Evolutionary conservation across 148 eudicot species (phyloP).

Genomic region (Rhododendron griersonianum): DNA sequence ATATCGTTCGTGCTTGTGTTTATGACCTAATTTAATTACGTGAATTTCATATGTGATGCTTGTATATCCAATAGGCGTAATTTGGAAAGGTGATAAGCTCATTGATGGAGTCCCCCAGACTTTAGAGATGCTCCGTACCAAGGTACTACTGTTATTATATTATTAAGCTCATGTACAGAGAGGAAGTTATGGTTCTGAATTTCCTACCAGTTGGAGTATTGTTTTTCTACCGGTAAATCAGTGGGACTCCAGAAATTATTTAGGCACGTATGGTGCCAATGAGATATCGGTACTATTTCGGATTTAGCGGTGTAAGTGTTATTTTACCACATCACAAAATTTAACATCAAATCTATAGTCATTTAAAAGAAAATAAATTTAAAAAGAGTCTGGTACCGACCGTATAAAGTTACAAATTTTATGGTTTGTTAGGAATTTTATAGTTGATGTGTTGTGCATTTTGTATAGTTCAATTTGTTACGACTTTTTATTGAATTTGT

Average conservation of each 20-base stretch:
- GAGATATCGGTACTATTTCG: not conserved
- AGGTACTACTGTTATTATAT: conserved; percentile 23
- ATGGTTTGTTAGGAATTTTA: not conserved
- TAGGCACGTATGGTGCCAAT: not conserved
- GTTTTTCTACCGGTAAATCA: not conserved
- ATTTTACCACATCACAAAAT: not conserved
- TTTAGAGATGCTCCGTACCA: conserved; percentile 59
- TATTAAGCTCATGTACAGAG: not conserved
- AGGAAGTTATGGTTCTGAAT: not conserved
- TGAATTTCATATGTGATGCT: not conserved
- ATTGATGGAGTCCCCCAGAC: conserved; percentile 79
- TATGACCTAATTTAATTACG: not conserved
- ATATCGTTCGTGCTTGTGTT: not conserved
- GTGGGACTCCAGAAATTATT: not conserved
- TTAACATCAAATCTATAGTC: not conserved
- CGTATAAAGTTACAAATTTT: not conserved
- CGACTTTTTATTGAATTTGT: not conserved
- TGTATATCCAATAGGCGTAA: conserved; percentile 41
- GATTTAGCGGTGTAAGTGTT: no score
- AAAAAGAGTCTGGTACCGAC: no score
- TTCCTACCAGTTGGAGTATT: not conserved
- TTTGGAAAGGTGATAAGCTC: conserved; percentile 89
- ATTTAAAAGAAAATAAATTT: not conserved
- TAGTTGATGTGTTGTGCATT: not conserved
- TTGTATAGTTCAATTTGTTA: not conserved